A percentile compares a stretch with the other conserved stretches of the same genome.
Conservation (phyloP, 306 rosid genomes). For the Mucuna pruriens region DNA sequence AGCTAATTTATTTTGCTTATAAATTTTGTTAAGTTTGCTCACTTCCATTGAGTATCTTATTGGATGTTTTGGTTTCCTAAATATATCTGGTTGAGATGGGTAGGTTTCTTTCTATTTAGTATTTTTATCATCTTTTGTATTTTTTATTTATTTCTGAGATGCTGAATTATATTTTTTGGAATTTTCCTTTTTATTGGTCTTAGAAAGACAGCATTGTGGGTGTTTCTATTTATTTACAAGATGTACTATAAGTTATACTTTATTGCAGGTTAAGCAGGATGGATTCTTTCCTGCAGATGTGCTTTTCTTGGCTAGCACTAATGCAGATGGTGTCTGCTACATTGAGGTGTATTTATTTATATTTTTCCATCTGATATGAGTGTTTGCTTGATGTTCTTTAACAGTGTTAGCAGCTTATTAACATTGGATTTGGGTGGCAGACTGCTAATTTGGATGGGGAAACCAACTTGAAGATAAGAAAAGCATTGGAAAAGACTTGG, state of each 20-base stretch:
- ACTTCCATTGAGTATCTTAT: neutral
- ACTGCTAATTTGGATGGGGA: slow-evolving; percentile 99
- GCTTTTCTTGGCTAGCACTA: slow-evolving; percentile 90
- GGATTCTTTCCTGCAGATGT: slow-evolving; percentile 89
- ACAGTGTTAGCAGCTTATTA: slow-evolving; percentile 18
- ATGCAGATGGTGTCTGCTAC: slow-evolving; percentile 95
- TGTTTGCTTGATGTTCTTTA: slow-evolving; percentile 7
- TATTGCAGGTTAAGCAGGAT: slow-evolving; percentile 82
- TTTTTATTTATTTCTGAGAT: neutral
- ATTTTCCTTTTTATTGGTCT: neutral
- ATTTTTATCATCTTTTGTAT: neutral
- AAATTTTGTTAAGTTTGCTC: slow-evolving; percentile 16
- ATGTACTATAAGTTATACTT: neutral
- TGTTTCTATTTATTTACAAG: neutral
- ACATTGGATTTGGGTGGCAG: slow-evolving; percentile 49
- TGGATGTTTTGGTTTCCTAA: slow-evolving; percentile 5
- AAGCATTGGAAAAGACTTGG: slow-evolving; percentile 96
- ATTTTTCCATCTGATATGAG: neutral
- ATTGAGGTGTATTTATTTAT: slow-evolving; percentile 66
- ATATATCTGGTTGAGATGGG: slow-evolving; percentile 12
- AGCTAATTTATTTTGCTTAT: neutral
- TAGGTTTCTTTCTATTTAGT: neutral
- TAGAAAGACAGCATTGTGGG: neutral
- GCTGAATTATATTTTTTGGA: neutral
- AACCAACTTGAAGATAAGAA: slow-evolving; percentile 92